These are phyloP conservation scores for Aspergillus hortae DNA, from an alignment of 2,329 filamentous ascomycete species.

Conservation along the genomic window DNA sequence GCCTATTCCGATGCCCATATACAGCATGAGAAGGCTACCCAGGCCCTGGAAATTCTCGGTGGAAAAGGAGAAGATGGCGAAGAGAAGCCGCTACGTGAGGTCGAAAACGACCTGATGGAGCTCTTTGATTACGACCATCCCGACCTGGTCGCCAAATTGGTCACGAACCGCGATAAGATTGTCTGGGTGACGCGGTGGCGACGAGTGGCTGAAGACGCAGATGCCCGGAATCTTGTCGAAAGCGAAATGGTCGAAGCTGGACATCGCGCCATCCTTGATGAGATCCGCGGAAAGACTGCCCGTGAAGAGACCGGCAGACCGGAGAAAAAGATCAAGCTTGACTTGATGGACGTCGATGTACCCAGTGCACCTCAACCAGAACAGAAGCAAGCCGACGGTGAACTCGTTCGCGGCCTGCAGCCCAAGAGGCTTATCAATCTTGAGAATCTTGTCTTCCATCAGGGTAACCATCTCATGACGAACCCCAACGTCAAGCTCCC, in stretches of 20 bases:
- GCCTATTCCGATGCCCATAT: slow-evolving; percentile 88
- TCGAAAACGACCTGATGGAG: slow-evolving; percentile 98
- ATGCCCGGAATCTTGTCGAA: slow-evolving; percentile 71
- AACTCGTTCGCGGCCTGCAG: slow-evolving; percentile 76
- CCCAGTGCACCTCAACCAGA: slow-evolving; percentile 54
- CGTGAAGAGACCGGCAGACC: slow-evolving; percentile 57
- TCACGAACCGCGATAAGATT: slow-evolving; percentile 88
- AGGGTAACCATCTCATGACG: slow-evolving; percentile 99
- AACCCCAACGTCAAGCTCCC: slow-evolving; percentile 92
- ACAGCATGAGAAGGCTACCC: slow-evolving; percentile 86
- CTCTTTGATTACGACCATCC: slow-evolving; percentile 97
- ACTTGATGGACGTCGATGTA: slow-evolving; percentile 82
- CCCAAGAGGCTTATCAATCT: slow-evolving; percentile 87
- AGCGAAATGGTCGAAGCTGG: slow-evolving; percentile 89
- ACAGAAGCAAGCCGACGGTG: slow-evolving; percentile 60
- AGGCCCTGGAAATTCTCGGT: slow-evolving; percentile 77
- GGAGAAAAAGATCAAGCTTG: slow-evolving; percentile 79
- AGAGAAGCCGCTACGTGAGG: slow-evolving; percentile 82
- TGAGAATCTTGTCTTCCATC: slow-evolving; percentile 94
- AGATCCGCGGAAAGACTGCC: slow-evolving; percentile 69
- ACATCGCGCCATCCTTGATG: slow-evolving; percentile 79
- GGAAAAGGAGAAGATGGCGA: slow-evolving; percentile 71
- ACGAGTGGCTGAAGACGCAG: slow-evolving; percentile 71
- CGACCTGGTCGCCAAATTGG: slow-evolving; percentile 84
- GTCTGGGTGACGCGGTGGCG: slow-evolving; percentile 92